Evolutionary conservation across 202 grass and related monocot genomes (phyloP).

Genomic region (Schoenoplectus tabernaemontani): DNA sequence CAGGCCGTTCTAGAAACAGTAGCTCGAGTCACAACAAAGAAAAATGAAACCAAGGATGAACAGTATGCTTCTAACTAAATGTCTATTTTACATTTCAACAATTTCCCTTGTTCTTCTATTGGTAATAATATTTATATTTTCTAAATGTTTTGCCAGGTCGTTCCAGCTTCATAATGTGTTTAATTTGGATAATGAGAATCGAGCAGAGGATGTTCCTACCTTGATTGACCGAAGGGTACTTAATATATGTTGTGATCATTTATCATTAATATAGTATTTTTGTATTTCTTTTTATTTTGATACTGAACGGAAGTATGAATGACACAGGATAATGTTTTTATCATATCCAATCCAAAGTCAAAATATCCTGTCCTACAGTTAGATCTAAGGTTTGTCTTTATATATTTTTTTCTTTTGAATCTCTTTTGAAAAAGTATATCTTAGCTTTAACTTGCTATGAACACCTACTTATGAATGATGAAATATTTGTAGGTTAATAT

Average conservation of each 20-base stretch:
- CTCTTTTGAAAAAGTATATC: constrained; percentile 16
- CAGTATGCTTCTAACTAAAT: constrained; percentile 50
- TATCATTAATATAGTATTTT: background rate
- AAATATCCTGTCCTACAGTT: constrained; percentile 95
- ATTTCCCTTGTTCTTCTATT: constrained; percentile 7
- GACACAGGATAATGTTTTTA: constrained; percentile 91
- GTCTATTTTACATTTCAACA: background rate
- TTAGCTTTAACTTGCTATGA: constrained; percentile 5
- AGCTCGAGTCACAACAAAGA: constrained; percentile 87
- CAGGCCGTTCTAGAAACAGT: constrained; percentile 97
- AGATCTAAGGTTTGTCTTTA: constrained; percentile 46
- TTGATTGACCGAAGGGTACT: constrained; percentile 93
- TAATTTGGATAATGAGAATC: constrained; percentile 68
- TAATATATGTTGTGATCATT: background rate
- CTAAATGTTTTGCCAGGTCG: constrained; percentile 37
- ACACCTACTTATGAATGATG: background rate
- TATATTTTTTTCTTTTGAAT: background rate
- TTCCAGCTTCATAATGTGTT: constrained; percentile 96
- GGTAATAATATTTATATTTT: background rate
- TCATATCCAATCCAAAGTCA: constrained; percentile 97
- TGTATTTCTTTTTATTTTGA: constrained; percentile 4
- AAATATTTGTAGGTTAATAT: constrained; percentile 64
- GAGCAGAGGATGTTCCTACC: constrained; percentile 74
- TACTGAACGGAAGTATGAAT: constrained; percentile 13
- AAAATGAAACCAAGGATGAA: constrained; percentile 98